Conservation (phyloP, 2,329 filamentous ascomycete species). For the Sporothrix curviconia region DNA sequence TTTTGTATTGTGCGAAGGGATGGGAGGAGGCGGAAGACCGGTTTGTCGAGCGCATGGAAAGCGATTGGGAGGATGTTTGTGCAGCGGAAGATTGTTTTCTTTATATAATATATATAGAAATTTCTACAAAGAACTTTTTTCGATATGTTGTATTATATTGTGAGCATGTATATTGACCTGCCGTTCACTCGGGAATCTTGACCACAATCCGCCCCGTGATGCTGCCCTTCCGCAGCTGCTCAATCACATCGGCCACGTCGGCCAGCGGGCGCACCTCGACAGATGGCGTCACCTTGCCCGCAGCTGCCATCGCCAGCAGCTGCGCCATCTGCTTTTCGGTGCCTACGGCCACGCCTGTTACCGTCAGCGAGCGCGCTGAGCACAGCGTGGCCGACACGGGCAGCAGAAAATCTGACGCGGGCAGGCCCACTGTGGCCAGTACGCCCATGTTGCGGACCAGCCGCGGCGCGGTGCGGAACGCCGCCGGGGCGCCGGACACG, state of each 20-base stretch:
- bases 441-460: constrained; percentile 5
- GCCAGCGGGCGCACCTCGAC: background rate
- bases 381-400: background rate
- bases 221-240: background rate
- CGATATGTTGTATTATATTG: too few species aligned
- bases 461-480: background rate
- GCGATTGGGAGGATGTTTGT: too few species aligned
- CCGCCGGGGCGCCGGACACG: background rate
- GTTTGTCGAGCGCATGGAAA: too few species aligned
- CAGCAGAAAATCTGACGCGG: background rate
- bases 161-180: too few species aligned
- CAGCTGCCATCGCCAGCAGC: background rate
- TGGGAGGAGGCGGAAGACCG: too few species aligned
- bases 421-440: background rate
- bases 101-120: too few species aligned
- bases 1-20: too few species aligned
- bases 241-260: background rate
- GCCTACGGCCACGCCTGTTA: background rate
- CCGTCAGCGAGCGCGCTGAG: background rate
- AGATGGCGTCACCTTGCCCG: background rate
- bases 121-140: too few species aligned
- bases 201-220: background rate
- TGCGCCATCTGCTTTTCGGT: background rate
- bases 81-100: too few species aligned
- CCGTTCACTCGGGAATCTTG: background rate